phyloP scores from a whole-genome alignment of 2,329 filamentous ascomycete species.

The Ophiostoma tasmaniense region DNA sequence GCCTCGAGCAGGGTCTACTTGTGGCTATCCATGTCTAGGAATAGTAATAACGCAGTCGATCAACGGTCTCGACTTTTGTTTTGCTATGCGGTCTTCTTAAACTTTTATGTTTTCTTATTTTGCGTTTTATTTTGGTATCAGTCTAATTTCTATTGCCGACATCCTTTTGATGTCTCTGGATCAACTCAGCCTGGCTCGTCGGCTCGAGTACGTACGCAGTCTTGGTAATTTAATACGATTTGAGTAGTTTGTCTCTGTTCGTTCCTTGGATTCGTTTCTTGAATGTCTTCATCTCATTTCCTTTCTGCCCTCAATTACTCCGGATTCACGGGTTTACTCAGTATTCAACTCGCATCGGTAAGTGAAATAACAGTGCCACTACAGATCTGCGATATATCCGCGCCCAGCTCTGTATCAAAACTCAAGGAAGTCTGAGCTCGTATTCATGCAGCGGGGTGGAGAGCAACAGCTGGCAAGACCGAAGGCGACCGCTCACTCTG shows the following conservation, averaged over 20 bases:
- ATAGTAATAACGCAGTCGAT: neutral
- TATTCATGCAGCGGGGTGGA: constrained; percentile 1
- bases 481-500: neutral
- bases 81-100: neutral
- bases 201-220: neutral
- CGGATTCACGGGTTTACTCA: neutral
- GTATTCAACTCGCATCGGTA: neutral
- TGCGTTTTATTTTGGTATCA: neutral
- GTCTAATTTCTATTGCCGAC: neutral
- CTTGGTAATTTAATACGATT: neutral
- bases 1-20: too few relatives aligned
- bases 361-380: neutral
- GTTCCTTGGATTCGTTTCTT: too few relatives aligned
- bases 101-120: neutral
- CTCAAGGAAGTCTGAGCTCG: neutral
- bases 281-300: neutral
- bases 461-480: neutral
- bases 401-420: neutral
- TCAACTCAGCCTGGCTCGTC: neutral
- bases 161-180: neutral
- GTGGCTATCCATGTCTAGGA: neutral
- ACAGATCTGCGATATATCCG: neutral
- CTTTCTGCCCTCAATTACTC: too few relatives aligned
- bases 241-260: neutral
- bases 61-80: neutral